Conservation (phyloP, 176 grass and related monocot species). For the Alopecurus myosuroides region DNA sequence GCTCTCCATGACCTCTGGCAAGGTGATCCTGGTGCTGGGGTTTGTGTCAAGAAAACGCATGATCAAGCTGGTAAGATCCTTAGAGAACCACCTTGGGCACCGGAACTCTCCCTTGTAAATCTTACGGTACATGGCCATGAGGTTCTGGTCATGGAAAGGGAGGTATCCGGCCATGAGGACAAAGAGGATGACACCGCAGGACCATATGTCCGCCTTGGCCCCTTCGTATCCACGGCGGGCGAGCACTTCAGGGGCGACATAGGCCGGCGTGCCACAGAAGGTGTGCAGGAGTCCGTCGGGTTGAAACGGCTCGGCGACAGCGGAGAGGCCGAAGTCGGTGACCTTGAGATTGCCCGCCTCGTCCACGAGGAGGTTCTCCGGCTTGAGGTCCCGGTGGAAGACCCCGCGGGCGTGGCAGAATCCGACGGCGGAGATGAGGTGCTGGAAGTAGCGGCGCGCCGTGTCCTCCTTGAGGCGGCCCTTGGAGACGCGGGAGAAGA, state of each 20-base stretch:
- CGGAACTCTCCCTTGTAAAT: constrained; percentile 92
- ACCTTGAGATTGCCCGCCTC: constrained; percentile 81
- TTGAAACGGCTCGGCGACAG: constrained; percentile 73
- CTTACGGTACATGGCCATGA: constrained; percentile 93
- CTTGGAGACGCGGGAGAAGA: constrained; percentile 85
- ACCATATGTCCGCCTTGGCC: constrained; percentile 86
- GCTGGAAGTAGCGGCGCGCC: constrained; percentile 91
- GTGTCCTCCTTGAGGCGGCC: constrained; percentile 93
- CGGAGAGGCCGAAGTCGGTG: constrained; percentile 89
- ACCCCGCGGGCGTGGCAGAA: constrained; percentile 98
- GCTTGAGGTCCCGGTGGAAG: constrained; percentile 97
- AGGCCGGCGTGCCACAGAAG: constrained; percentile 94
- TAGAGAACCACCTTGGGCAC: constrained; percentile 93
- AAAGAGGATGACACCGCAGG: constrained; percentile 94
- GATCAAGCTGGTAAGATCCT: constrained; percentile 55
- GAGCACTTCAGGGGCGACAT: constrained; percentile 91
- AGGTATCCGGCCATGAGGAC: constrained; percentile 94
- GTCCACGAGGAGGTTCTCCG: constrained; percentile 92
- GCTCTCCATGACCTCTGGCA: constrained; percentile 81
- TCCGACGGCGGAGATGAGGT: constrained; percentile 74
- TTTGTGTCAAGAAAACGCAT: constrained; percentile 65
- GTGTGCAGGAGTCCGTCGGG: constrained; percentile 83
- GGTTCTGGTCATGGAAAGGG: constrained; percentile 85
- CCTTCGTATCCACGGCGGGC: constrained; percentile 74
- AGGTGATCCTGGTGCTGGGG: constrained; percentile 56